Evolutionary conservation across 345 rosid genomes (phyloP), one percentile per base, ranked within the genome.

Genomic region (Erucastrum elatum): DNA sequence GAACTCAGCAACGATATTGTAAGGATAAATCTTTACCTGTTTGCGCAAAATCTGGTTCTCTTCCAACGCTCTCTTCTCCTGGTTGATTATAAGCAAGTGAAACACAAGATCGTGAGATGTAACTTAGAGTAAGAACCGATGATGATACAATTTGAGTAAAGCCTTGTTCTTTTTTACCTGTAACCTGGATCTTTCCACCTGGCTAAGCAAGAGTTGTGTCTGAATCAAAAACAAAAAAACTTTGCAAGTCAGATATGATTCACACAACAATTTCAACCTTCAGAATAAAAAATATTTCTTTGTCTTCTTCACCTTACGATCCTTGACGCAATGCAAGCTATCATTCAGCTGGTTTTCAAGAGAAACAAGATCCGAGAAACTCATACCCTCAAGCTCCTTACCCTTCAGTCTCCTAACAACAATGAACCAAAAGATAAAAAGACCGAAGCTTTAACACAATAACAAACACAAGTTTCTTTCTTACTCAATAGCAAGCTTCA

Each of bases 11-110:
- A 15, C 5, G 9, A 53, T 53, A 16, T 16, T 56, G 30, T 2
- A 39, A 55, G 21, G 29, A 1, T 44, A 71, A 44, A 27, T 2
- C 15, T 66, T 39, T 46, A 75, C 83, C 77, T 80, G 83, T 64
- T 49, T 75, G 29, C 83, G 83, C 72, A 80, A 66, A 15, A 25
- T 26, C 49, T 59, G 68, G 69, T 80, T 80, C 29, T 80, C 83
- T 65, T 80, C 80, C 77, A 80, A 16, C 25, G 80, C 83, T 59
- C 46, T 75, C n/a, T 70, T 46, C 65, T 80, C 83, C 83, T 80
- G 55, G 15, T 46, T 37, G 2, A 46, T 44, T 29, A 1, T 51
- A 51, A 51, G 56, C 56, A 51, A 51, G n/a, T 15, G 26, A 53
- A 6, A 16, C 59, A 56, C 41, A 21, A 21, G 46, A 64, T 55